Conservation (phyloP, 768 basidiomycete genomes). For the Pilatotrama ljubarskyi region DNA sequence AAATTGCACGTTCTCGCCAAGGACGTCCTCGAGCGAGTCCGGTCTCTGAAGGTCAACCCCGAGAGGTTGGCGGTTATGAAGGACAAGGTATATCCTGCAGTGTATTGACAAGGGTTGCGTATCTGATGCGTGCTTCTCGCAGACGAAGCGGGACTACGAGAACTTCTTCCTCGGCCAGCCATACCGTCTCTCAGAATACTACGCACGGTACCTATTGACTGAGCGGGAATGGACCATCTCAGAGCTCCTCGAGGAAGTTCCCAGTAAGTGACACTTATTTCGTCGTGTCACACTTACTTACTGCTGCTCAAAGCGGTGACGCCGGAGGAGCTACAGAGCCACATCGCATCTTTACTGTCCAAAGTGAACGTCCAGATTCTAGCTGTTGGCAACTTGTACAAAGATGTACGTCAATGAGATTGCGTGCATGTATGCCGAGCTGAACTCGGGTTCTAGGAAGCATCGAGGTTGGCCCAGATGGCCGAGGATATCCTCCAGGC, state of each 20-base stretch:
- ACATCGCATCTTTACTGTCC: constrained; percentile 59
- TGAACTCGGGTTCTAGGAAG: constrained; percentile 54
- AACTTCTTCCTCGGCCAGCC: constrained; percentile 89
- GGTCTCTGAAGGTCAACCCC: constrained; percentile 60
- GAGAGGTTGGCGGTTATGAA: constrained; percentile 79
- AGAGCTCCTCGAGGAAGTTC: constrained; percentile 75
- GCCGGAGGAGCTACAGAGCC: constrained; percentile 63
- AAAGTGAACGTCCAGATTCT: constrained; percentile 71
- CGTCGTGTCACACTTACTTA: neutral
- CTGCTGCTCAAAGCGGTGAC: constrained; percentile 56
- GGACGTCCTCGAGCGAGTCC: constrained; percentile 70
- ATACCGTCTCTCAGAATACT: constrained; percentile 77
- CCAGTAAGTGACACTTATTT: constrained; percentile 49
- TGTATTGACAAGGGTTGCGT: neutral
- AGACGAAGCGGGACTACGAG: constrained; percentile 78
- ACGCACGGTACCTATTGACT: constrained; percentile 66
- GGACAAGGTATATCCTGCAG: constrained; percentile 61
- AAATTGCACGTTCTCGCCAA: constrained; percentile 76
- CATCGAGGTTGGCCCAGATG: constrained; percentile 67
- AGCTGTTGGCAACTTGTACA: constrained; percentile 80
- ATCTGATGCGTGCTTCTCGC: neutral
- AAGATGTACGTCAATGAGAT: constrained; percentile 56
- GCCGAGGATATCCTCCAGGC: constrained; percentile 65
- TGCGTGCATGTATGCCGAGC: neutral
- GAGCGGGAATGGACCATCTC: constrained; percentile 74